Evolutionary conservation across 2,329 filamentous ascomycete species (phyloP).

Genomic region (Fusarium setosum): DNA sequence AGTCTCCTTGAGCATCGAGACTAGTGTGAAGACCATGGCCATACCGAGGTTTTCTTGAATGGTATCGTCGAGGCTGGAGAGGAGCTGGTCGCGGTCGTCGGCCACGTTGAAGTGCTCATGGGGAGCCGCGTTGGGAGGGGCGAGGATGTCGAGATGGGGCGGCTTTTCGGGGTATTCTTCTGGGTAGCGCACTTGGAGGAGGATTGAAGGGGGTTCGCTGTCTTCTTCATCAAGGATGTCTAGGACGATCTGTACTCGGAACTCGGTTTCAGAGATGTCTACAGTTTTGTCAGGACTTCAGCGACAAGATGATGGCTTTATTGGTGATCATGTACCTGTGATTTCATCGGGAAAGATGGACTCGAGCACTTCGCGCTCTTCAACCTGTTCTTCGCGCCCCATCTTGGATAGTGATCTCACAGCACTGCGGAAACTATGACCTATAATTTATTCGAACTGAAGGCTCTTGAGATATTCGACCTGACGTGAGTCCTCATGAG

Average conservation of each 20-base stretch:
- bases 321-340: constrained; percentile 69
- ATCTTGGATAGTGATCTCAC: constrained; percentile 50
- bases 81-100: constrained; percentile 80
- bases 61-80: constrained; percentile 76
- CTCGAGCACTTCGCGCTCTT: constrained; percentile 97
- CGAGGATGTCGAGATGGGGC: constrained; percentile 82
- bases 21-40: constrained; percentile 96
- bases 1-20: constrained; percentile 89
- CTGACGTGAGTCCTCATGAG: constrained; percentile 33
- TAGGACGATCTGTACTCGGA: constrained; percentile 85
- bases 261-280: constrained; percentile 94
- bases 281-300: constrained; percentile 32
- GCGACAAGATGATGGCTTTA: constrained; percentile 1
- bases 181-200: constrained; percentile 91
- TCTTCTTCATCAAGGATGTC: constrained; percentile 78
- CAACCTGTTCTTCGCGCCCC: constrained; percentile 88
- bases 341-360: constrained; percentile 99
- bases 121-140: constrained; percentile 75
- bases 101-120: constrained; percentile 82
- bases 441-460: constrained; percentile 10
- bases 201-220: constrained; percentile 75
- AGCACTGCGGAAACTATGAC: constrained; percentile 11
- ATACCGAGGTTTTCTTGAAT: constrained; percentile 96
- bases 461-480: constrained; percentile 22
- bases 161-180: constrained; percentile 89